Evolutionary conservation across 2,329 filamentous ascomycete genomes (phyloP).

Genomic region (Verticillium dahliae): DNA sequence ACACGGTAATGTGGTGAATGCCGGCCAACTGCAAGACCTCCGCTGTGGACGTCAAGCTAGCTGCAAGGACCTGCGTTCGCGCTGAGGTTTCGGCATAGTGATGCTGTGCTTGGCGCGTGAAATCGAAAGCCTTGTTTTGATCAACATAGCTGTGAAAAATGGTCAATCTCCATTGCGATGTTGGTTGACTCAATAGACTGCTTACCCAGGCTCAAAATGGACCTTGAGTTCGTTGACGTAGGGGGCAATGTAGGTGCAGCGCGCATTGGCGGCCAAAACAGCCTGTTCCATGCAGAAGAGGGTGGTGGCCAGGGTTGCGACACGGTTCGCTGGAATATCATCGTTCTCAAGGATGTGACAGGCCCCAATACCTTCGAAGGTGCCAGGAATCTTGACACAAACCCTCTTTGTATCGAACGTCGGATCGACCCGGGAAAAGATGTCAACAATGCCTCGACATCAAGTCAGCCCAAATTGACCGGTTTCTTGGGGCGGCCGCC

Average conservation of each 20-base stretch:
- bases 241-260: conserved; percentile 57
- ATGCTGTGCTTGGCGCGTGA: conserved; percentile 43
- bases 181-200: neutral
- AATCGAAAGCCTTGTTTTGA: conserved; percentile 38
- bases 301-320: conserved; percentile 56
- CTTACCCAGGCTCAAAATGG: conserved; percentile 46
- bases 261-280: conserved; percentile 46
- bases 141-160: conserved; percentile 34
- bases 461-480: neutral
- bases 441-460: conserved; percentile 38
- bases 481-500: no score
- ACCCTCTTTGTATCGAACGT: conserved; percentile 39
- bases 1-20: conserved; percentile 52
- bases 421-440: conserved; percentile 37
- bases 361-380: conserved; percentile 57
- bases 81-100: conserved; percentile 38
- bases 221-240: conserved; percentile 61
- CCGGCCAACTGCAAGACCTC: conserved; percentile 55
- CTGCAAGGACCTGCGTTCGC: conserved; percentile 47
- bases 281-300: conserved; percentile 58
- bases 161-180: neutral
- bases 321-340: conserved; percentile 26
- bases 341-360: conserved; percentile 42
- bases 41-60: conserved; percentile 48
- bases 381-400: conserved; percentile 58